Base-by-base conservation (phyloP, 257 asterid genomes). In the Nicotiana undulata region DNA sequence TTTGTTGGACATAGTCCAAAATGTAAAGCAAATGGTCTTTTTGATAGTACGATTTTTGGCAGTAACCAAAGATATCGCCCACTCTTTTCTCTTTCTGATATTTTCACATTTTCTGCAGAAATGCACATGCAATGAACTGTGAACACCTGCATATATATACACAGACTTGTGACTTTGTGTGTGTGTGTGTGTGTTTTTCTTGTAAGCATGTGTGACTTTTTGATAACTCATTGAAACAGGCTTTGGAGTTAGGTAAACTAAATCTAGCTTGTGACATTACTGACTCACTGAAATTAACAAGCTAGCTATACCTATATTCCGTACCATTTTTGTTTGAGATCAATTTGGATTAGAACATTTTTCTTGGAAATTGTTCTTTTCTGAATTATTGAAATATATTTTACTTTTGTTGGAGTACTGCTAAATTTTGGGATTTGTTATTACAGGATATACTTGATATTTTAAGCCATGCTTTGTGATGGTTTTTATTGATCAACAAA, bases 281-380 rank as follows among this genome's bases (percentile, higher is more conserved):
- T 24, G 79, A 74, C 5, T 46, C 61, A 49, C 60, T 49, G 79
- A 24, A 74, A 70, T 70, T 22, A 70, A 49, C 61, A 74, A 8
- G 40, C 22, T 65, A 28, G 49, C 44, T 29, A 2, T 61, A 61
- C 26, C 37, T 24, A 61, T 26, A 61, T 70, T 44, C 24, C 78
- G 26, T 46, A 13, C 77, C 77, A 70, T 70, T 10, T 72, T 46
- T 72, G 78, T 74, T 74, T 46, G 79, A 15, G 59, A 70, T 70
- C 13, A 49, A 49, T 74, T 40, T 74, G 40, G 78, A 74, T 74
- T 24, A 74, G 61, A 74, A 74, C 78, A 74, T 74, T 24, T 72
- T 74, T 74, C 61, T 74, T 74, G 61, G 79, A 44, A 70, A 12
- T 70, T 44, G 59, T 70, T 44, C 34, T 44, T 4, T 70, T 44